Base-by-base conservation (phyloP, 345 rosid genomes). In the Pseudoturritis turrita region DNA sequence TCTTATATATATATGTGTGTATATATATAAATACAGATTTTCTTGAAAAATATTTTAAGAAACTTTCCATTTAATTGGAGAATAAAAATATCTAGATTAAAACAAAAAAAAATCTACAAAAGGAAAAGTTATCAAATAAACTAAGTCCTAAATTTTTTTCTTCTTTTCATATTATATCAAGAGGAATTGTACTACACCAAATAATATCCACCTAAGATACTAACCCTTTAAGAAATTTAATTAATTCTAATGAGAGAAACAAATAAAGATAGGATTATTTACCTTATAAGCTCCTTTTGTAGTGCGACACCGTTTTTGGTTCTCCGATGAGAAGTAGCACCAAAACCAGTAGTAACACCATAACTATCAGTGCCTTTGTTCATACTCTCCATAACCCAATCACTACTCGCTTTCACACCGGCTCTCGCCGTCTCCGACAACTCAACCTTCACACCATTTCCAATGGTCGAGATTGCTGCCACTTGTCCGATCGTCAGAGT, bases 301-400 rank as follows among this genome's bases (percentile, higher is more conserved):
- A 89, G 79, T 17, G 93, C 91, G 61, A 63, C 87, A 25, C 96
- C 96, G 17, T 89, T 75, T 49, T 82, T 84, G 77, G 96, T 89
- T 75, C 89, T 77, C 33, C 91, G 77, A 64, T 89, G 93, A 47
- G 93, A 87, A 43, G 92, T 89, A 19, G 83, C 90, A 63, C 91
- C 92, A 40, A 89, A 87, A 41, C 96, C 96, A 35, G 96, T 89
- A 35, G 92, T 89, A 43, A 89, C 75, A 23, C 92, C 96, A 35
- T 86, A 86, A 47, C 89, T 86, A 51, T 87, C 96, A 6, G 87
- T 84, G 6, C 91, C 93, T 43, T 82, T 86, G 10, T n/a, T 68
- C 96, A 88, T 84, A 66, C 91, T 85, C 52, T 89, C 93, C 88
- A 89, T 78, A 6, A 89, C 91, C 96, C 93, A 88, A n/a, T 86